phyloP scores from a whole-genome alignment of 1,284 basidiomycete genomes.

The Trichosporon faecale region DNA sequence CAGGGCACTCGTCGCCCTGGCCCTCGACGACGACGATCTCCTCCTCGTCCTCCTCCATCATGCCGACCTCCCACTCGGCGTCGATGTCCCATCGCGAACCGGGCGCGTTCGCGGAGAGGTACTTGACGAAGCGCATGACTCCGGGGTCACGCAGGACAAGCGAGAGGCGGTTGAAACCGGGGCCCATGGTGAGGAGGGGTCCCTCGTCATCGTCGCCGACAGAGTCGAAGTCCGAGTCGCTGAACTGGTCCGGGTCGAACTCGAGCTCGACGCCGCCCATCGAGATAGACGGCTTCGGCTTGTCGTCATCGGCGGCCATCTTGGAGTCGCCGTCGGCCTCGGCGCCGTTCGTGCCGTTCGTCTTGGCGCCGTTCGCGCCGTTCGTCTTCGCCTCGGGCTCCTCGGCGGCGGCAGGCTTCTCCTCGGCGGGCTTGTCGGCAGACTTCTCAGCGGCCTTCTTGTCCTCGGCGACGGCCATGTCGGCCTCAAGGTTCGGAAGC shows the following conservation, averaged over 20 bases:
- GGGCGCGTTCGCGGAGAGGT: constrained; percentile 78
- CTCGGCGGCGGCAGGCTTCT: constrained; percentile 22
- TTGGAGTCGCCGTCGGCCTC: constrained; percentile 1
- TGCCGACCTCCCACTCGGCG: constrained; percentile 76
- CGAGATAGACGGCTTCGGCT: constrained; percentile 26
- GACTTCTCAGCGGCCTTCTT: constrained; percentile 1
- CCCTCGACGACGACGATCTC: constrained; percentile 23
- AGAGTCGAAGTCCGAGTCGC: constrained; percentile 50
- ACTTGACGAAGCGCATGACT: constrained; percentile 91
- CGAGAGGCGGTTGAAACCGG: constrained; percentile 84
- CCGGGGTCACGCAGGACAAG: constrained; percentile 88
- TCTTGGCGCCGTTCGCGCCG: neutral
- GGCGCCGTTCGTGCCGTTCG: constrained; percentile 10
- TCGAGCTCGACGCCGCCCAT: constrained; percentile 49
- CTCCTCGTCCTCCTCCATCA: constrained; percentile 53
- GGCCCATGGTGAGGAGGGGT: constrained; percentile 82
- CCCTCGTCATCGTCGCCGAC: constrained; percentile 65
- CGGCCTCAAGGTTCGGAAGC: constrained; percentile 19
- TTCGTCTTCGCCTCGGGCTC: neutral
- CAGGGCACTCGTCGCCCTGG: constrained; percentile 30
- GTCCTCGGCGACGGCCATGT: constrained; percentile 32
- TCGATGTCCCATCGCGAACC: constrained; percentile 88
- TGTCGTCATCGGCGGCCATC: constrained; percentile 10
- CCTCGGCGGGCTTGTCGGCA: neutral
- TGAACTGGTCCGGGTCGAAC: constrained; percentile 52